phyloP scores from a whole-genome alignment of 768 basidiomycete genomes.

The Boletus fagicola region DNA sequence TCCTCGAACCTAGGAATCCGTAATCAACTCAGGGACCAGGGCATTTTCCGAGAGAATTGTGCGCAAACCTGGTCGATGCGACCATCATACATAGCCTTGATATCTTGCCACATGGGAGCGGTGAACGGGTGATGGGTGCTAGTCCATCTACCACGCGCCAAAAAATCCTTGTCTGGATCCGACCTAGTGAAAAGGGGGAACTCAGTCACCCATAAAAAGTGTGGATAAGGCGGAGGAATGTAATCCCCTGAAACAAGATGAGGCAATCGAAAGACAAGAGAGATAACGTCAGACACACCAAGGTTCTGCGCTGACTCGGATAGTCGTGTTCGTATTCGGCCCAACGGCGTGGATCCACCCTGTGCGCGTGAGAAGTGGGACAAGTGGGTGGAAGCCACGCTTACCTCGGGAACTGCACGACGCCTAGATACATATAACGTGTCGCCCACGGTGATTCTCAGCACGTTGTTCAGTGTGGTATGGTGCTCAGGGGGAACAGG shows the following conservation, averaged over 20 bases:
- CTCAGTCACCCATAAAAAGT: constrained; percentile 95
- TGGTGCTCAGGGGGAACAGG: constrained; percentile 28
- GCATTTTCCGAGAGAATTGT: neutral
- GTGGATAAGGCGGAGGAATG: constrained; percentile 54
- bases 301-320: constrained; percentile 62
- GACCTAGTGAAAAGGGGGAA: constrained; percentile 89
- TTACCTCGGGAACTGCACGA: constrained; percentile 50
- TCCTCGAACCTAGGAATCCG: constrained; percentile 68
- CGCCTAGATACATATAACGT: constrained; percentile 59
- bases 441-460: constrained; percentile 50
- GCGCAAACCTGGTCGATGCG: constrained; percentile 53
- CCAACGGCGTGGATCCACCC: constrained; percentile 86
- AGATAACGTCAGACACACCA: constrained; percentile 42
- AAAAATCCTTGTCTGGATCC: constrained; percentile 83
- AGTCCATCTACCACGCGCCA: constrained; percentile 87
- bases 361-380: constrained; percentile 36
- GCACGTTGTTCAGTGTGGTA: constrained; percentile 37
- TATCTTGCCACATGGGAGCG: constrained; percentile 90
- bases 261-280: constrained; percentile 2
- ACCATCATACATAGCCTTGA: constrained; percentile 71
- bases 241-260: constrained; percentile 49
- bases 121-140: constrained; percentile 96
- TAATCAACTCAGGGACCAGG: neutral
- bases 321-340: constrained; percentile 64
- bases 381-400: constrained; percentile 15